These are phyloP conservation scores for Peronospora belbahrii DNA, from an alignment of 352 stramenopile genomes.

Conservation along the genomic window DNA sequence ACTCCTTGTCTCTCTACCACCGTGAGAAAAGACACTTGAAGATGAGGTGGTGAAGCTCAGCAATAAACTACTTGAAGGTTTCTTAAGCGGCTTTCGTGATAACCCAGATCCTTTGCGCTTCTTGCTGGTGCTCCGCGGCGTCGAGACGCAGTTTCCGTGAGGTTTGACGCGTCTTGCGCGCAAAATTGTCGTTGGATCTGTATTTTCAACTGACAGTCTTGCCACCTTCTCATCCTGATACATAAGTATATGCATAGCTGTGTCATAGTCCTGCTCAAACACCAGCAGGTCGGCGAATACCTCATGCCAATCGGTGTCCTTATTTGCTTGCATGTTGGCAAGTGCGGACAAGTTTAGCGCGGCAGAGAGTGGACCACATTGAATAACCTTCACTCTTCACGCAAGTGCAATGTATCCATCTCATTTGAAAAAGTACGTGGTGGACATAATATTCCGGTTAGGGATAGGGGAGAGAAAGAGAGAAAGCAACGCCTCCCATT, in stretches of 20 bases:
- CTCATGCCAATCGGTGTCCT: background rate
- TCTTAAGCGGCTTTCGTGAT: background rate
- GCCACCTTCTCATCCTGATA: constrained; percentile 43
- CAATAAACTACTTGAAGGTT: constrained; percentile 4
- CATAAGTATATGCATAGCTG: constrained; percentile 54
- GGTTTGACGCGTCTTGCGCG: constrained; percentile 1
- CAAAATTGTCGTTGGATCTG: constrained; percentile 9
- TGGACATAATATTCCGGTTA: too few relatives aligned
- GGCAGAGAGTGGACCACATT: constrained; percentile 4
- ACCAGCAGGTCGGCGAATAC: constrained; percentile 33
- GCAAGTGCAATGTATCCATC: too few relatives aligned
- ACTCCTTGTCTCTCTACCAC: background rate
- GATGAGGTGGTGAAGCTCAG: constrained; percentile 1
- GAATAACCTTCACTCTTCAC: constrained; percentile 20
- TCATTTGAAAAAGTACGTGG: too few relatives aligned
- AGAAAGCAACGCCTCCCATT: background rate
- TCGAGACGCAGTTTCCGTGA: constrained; percentile 2
- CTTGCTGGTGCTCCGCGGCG: background rate
- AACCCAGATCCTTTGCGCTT: constrained; percentile 7
- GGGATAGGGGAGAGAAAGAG: background rate
- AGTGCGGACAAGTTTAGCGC: constrained; percentile 14
- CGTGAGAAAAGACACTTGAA: background rate
- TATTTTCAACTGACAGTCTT: constrained; percentile 30
- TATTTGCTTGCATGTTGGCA: constrained; percentile 3
- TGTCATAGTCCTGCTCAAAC: constrained; percentile 62